These are phyloP conservation scores for Trifolium fragiferum DNA, from an alignment of 306 rosid species.

Conservation along the genomic window DNA sequence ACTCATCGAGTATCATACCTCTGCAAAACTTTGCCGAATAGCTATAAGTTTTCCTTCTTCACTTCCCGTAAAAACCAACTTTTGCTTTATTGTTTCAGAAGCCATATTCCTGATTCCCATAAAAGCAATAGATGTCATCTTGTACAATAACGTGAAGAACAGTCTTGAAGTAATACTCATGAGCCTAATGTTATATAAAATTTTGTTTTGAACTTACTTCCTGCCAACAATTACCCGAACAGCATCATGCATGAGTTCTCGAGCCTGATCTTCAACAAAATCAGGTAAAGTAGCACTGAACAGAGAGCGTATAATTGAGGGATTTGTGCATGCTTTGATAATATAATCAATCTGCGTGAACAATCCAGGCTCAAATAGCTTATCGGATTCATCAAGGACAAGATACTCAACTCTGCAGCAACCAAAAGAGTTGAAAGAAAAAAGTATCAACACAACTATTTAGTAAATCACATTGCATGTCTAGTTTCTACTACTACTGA, in stretches of 20 bases:
- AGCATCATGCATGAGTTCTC: slow-evolving; percentile 96
- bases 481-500: slow-evolving; percentile 4
- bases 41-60: slow-evolving; percentile 94
- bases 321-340: slow-evolving; percentile 93
- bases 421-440: slow-evolving; percentile 38
- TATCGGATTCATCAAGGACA: slow-evolving; percentile 96
- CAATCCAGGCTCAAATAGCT: slow-evolving; percentile 86
- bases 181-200: slow-evolving; percentile 26
- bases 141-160: slow-evolving; percentile 17
- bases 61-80: slow-evolving; percentile 84
- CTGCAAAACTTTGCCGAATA: slow-evolving; percentile 89
- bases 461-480: slow-evolving; percentile 16
- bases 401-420: slow-evolving; percentile 82
- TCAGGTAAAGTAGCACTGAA: slow-evolving; percentile 98
- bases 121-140: slow-evolving; percentile 35
- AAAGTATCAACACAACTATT: slow-evolving; percentile 35
- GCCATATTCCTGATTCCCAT: slow-evolving; percentile 81
- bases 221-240: slow-evolving; percentile 93
- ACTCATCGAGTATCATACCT: slow-evolving; percentile 57
- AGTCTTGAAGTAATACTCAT: slow-evolving; percentile 25
- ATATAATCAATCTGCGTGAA: slow-evolving; percentile 83
- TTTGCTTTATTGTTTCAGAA: slow-evolving; percentile 83
- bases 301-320: slow-evolving; percentile 78
- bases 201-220: slow-evolving; percentile 63
- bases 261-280: slow-evolving; percentile 89